Evolutionary conservation across 163 green algal genomes (phyloP).

Genomic region (Prototheca cutis): DNA sequence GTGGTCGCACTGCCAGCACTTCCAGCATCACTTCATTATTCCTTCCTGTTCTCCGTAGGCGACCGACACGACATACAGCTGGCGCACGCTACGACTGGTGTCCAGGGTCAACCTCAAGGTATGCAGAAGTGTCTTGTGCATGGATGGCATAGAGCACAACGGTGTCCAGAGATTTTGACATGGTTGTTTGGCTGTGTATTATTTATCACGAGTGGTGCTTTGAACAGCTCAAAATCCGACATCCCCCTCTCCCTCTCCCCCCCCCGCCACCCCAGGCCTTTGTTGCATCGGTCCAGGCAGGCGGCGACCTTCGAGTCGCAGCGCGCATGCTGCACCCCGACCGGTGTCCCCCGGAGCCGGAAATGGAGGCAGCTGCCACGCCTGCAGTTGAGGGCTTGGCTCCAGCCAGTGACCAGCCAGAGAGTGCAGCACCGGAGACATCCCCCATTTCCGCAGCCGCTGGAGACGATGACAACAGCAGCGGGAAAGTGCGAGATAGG

Average conservation of each 20-base stretch:
- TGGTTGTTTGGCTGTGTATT: too few relatives aligned
- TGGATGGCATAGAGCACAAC: not conserved
- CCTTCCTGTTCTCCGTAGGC: conserved; percentile 20
- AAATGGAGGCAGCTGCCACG: not conserved
- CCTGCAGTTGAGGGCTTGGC: too few relatives aligned
- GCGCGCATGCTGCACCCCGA: conserved; percentile 19
- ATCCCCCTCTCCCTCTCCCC: not conserved
- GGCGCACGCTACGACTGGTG: conserved; percentile 34
- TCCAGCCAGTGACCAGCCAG: too few relatives aligned
- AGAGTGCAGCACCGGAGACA: too few relatives aligned
- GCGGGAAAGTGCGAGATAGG: too few relatives aligned
- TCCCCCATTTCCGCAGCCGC: too few relatives aligned
- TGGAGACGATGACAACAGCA: too few relatives aligned
- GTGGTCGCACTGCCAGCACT: too few relatives aligned
- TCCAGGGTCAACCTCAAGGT: conserved; percentile 19
- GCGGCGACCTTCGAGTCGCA: conserved; percentile 23
- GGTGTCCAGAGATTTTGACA: too few relatives aligned
- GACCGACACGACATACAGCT: conserved; percentile 27
- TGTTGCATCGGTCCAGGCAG: conserved; percentile 10
- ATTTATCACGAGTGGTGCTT: too few relatives aligned
- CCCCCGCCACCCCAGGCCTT: not conserved
- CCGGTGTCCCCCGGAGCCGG: conserved; percentile 11
- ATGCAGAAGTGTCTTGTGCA: not conserved
- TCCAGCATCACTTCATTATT: too few relatives aligned
- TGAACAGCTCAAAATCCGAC: too few relatives aligned